These are phyloP conservation scores for Eucalyptus pumila DNA, from an alignment of 345 rosid species.

Conservation along the genomic window DNA sequence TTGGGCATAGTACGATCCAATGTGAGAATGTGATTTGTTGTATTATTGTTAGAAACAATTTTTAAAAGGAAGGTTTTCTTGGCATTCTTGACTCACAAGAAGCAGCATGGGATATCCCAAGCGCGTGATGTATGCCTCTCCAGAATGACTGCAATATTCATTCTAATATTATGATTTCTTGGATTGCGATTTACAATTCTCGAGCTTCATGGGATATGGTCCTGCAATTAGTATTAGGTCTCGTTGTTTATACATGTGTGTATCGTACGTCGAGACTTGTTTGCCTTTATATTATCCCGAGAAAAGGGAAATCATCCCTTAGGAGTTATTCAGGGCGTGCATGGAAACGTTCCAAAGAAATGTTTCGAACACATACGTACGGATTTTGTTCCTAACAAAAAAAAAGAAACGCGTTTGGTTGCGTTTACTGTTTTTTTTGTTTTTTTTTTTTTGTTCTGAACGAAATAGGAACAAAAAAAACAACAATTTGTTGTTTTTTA, in stretches of 20 bases:
- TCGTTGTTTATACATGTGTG: rapidly evolving
- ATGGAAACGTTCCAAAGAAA: too few species aligned
- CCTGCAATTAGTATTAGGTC: neutral
- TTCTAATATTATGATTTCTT: neutral
- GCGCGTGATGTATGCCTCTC: neutral
- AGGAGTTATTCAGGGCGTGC: too few species aligned
- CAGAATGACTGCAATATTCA: neutral
- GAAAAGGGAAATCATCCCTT: neutral
- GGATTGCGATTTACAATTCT: neutral
- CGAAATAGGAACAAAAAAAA: too few species aligned
- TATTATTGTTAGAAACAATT: too few species aligned
- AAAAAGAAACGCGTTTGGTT: too few species aligned
- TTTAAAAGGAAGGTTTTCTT: neutral
- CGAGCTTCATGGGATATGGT: neutral
- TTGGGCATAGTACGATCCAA: rapidly evolving
- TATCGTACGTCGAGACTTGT: rapidly evolving
- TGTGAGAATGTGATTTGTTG: rapidly evolving
- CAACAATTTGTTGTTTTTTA: too few species aligned
- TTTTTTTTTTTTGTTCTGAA: too few species aligned
- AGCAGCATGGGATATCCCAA: neutral
- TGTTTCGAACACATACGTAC: too few species aligned
- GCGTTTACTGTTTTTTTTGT: too few species aligned
- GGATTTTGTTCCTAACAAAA: too few species aligned
- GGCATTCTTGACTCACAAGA: neutral
- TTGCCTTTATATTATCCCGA: neutral